Evolutionary conservation across 805 yeast species (phyloP), one percentile per base, ranked within the genome.

Genomic region (Metschnikowia lochheadii): DNA sequence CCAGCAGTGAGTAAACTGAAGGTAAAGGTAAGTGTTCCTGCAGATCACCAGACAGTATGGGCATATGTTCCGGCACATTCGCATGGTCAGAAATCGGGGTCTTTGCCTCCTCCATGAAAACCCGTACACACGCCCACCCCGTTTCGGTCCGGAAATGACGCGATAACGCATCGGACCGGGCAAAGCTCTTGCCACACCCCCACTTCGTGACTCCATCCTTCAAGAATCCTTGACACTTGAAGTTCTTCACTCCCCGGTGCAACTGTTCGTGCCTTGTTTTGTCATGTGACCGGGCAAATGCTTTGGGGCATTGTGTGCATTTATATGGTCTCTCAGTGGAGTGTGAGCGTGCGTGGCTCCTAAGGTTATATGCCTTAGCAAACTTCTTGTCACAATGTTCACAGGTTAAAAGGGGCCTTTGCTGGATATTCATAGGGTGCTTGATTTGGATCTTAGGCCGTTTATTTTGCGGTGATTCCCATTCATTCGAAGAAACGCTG

Each of bases 201-300:
- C 92, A 85, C 55, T 68, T 66, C 3, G 84, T 81, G 13, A 59
- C 62, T 0, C 84, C 83, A 57, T 83, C 84, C 33, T 74, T 73
- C 53, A 85, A 65, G 18, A 65, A 64, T 0, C 90, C 91, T 50
- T 78, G 78, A 62, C 94, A 87, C 49, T 76, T 79, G 65, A 82
- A 86, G 63, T 78, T 82, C 70, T 83, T 84, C 50, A 78, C 82
- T 5, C 91, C 91, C 18, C 83, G 78, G 60, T 87, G 94, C n/a
- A 87, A 69, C 17, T 79, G 73, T 62, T 87, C 91, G 63, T 87
- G 94, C 44, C 94, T 77, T 58, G 83, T 83, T 49, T 85, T 75
- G 64, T 87, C 94, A 61, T 87, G 92, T 49, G 84, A 82, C 18
- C 94, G 73, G 2, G 92, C 90, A 73, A 87, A 87, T 8, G 83